These are phyloP conservation scores for Alternaria triticimaculans DNA, from an alignment of 2,329 filamentous ascomycete species.

Conservation along the genomic window DNA sequence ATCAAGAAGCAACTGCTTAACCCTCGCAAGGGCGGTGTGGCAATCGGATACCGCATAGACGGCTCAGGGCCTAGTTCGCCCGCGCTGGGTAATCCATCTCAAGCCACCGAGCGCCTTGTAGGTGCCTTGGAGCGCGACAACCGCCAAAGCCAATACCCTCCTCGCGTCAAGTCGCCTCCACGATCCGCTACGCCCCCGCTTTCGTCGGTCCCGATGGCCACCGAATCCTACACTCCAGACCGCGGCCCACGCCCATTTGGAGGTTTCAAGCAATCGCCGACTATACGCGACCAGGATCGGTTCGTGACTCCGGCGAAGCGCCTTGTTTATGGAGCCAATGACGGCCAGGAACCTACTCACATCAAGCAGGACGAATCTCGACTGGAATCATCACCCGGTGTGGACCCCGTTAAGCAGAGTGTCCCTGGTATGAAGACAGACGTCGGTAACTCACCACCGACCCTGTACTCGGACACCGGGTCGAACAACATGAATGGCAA, in stretches of 20 bases:
- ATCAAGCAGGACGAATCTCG: conserved; percentile 32
- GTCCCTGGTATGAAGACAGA: conserved; percentile 41
- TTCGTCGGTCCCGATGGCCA: conserved; percentile 56
- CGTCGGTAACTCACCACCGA: conserved; percentile 46
- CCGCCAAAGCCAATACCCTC: conserved; percentile 14
- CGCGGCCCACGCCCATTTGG: conserved; percentile 55
- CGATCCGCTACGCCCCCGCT: conserved; percentile 57
- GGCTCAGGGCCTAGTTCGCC: conserved; percentile 75
- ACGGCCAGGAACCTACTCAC: conserved; percentile 27
- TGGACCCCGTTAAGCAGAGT: conserved; percentile 41
- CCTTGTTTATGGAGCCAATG: conserved; percentile 37
- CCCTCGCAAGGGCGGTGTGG: conserved; percentile 49
- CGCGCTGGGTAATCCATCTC: conserved; percentile 56
- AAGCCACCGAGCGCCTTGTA: conserved; percentile 59
- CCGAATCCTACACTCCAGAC: conserved; percentile 62
- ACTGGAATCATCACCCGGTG: conserved; percentile 40
- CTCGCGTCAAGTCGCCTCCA: conserved; percentile 50
- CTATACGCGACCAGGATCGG: conserved; percentile 33
- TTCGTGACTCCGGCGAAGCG: conserved; percentile 47
- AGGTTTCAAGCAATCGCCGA: conserved; percentile 41
- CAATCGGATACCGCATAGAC: conserved; percentile 50
- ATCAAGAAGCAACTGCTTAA: conserved; percentile 68
- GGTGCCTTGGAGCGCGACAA: conserved; percentile 42
- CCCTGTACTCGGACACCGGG: conserved; percentile 45
- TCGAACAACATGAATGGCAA: conserved; percentile 39